phyloP scores from a whole-genome alignment of 2,329 filamentous ascomycete genomes.

The Exophiala dermatitidis region DNA sequence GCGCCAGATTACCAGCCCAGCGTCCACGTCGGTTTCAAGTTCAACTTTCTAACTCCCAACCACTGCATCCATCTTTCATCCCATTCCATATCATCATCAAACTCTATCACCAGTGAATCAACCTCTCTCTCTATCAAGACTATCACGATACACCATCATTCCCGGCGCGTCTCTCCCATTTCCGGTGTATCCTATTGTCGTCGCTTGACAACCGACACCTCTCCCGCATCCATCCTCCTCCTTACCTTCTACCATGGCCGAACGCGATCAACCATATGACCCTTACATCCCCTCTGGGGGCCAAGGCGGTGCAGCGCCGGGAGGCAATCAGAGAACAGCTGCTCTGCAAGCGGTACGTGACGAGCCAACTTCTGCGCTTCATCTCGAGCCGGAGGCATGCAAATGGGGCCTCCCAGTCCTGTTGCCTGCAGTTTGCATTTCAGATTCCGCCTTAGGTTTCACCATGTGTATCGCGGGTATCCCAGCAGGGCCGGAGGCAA shows the following conservation, averaged over 20 bases:
- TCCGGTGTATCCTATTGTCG: not conserved
- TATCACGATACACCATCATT: not conserved
- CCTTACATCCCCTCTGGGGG: constrained; percentile 72
- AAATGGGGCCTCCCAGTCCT: not conserved
- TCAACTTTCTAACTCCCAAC: not conserved
- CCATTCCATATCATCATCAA: constrained; percentile 6
- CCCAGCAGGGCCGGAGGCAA: too few relatives aligned
- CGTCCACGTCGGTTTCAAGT: constrained; percentile 18
- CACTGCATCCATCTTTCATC: not conserved
- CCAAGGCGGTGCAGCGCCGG: constrained; percentile 34
- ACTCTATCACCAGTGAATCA: constrained; percentile 3
- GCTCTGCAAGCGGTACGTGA: constrained; percentile 75
- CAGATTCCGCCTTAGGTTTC: too few relatives aligned
- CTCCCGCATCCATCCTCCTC: not conserved
- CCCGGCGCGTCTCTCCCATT: too few relatives aligned
- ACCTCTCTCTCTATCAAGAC: not conserved
- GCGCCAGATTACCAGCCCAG: constrained; percentile 17
- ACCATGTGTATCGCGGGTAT: too few relatives aligned
- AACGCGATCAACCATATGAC: constrained; percentile 65
- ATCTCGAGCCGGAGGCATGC: not conserved
- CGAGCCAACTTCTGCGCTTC: not conserved
- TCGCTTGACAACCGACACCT: not conserved
- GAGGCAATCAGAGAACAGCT: constrained; percentile 59
- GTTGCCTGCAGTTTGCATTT: constrained; percentile 8
- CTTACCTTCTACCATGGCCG: constrained; percentile 44